Conservation (phyloP, 2,329 filamentous ascomycete genomes). For the Stagonosporopsis chrysanthemi region DNA sequence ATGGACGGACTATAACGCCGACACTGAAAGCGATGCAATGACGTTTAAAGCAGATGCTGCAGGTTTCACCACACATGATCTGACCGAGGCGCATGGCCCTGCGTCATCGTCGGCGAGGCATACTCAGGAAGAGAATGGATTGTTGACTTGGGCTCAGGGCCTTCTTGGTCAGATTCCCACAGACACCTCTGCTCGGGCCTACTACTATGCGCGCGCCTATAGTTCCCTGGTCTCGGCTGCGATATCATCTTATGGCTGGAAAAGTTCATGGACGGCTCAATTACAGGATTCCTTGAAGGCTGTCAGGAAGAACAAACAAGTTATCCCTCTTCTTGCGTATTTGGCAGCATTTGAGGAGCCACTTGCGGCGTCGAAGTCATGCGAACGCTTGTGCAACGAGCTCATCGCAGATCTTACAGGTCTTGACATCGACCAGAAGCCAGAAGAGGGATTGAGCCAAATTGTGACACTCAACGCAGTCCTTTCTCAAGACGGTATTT, state of each 20-base stretch:
- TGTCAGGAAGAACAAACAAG: slow-evolving; percentile 47
- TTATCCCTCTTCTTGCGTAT: slow-evolving; percentile 57
- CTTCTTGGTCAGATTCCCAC: slow-evolving; percentile 33
- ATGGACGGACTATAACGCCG: slow-evolving; percentile 56
- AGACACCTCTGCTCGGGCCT: slow-evolving; percentile 41
- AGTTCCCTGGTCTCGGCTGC: slow-evolving; percentile 49
- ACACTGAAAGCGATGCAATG: slow-evolving; percentile 61
- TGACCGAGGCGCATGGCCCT: slow-evolving; percentile 30
- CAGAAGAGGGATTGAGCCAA: slow-evolving; percentile 56
- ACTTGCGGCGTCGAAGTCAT: slow-evolving; percentile 56
- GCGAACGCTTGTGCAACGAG: slow-evolving; percentile 65
- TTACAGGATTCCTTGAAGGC: slow-evolving; percentile 49
- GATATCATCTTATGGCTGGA: slow-evolving; percentile 54
- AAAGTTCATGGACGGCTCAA: slow-evolving; percentile 41
- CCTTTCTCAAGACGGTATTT: slow-evolving; percentile 58
- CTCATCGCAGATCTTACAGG: slow-evolving; percentile 67
- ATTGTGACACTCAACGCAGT: slow-evolving; percentile 64
- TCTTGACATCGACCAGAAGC: slow-evolving; percentile 55
- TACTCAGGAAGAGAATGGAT: slow-evolving; percentile 21
- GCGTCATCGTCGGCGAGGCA: slow-evolving; percentile 27
- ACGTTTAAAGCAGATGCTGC: slow-evolving; percentile 62
- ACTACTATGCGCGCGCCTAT: slow-evolving; percentile 54
- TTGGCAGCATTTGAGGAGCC: slow-evolving; percentile 59
- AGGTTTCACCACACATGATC: slow-evolving; percentile 55
- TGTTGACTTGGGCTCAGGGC: slow-evolving; percentile 37